Evolutionary conservation across 805 yeast species (phyloP).

Genomic region (Kurtzmaniella fragi): DNA sequence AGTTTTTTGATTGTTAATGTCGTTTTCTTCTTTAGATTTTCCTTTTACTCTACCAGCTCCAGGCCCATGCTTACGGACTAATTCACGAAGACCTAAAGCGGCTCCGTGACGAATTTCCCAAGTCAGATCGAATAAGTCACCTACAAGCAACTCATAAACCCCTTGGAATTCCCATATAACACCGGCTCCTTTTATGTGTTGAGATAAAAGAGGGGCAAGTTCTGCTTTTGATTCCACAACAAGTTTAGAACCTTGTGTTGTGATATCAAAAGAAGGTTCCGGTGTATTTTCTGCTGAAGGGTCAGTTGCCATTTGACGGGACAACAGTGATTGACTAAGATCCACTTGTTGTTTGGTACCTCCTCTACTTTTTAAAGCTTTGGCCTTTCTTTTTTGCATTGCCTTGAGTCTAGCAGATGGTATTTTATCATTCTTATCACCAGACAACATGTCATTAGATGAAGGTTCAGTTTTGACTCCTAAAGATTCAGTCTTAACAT

Average conservation of each 20-base stretch:
- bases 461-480: slow-evolving; percentile 8
- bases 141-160: slow-evolving; percentile 72
- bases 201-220: slow-evolving; percentile 61
- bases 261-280: slow-evolving; percentile 48
- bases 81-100: slow-evolving; percentile 84
- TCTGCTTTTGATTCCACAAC: slow-evolving; percentile 77
- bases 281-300: slow-evolving; percentile 24
- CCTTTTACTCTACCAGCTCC: slow-evolving; percentile 82
- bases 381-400: slow-evolving; percentile 89
- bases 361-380: slow-evolving; percentile 53
- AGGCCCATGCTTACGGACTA: slow-evolving; percentile 73
- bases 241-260: slow-evolving; percentile 75
- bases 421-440: slow-evolving; percentile 18
- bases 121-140: slow-evolving; percentile 73
- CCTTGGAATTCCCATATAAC: slow-evolving; percentile 94
- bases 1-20: slow-evolving; percentile 56
- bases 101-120: slow-evolving; percentile 99
- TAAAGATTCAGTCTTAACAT: slow-evolving; percentile 2
- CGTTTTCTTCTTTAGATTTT: slow-evolving; percentile 56
- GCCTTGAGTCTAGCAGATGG: slow-evolving; percentile 81
- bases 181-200: slow-evolving; percentile 66
- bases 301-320: slow-evolving; percentile 46
- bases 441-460: not conserved
- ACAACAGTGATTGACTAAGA: slow-evolving; percentile 65
- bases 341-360: slow-evolving; percentile 52